These are phyloP conservation scores for Sindora glabra DNA, from an alignment of 306 rosid species.

Conservation along the genomic window DNA sequence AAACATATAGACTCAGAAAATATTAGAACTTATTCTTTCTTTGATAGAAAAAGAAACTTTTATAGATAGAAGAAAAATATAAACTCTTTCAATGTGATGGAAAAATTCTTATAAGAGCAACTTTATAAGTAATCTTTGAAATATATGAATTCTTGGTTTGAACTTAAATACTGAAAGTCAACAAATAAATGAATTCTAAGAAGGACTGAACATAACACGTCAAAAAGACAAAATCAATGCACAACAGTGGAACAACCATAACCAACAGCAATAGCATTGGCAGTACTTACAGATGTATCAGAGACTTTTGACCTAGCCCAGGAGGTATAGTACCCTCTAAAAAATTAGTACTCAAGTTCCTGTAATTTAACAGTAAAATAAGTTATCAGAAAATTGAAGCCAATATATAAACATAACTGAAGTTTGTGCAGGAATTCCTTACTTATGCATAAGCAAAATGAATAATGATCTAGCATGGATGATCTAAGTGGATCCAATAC, in stretches of 20 bases:
- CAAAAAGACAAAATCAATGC: background rate
- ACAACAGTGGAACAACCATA: background rate
- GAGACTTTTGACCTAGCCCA: conserved; percentile 68
- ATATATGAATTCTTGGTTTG: background rate
- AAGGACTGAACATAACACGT: conserved; percentile 7
- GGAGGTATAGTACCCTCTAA: conserved; percentile 58
- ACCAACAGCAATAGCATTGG: conserved; percentile 3
- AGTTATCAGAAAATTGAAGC: background rate
- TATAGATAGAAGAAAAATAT: no score
- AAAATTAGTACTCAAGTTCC: conserved; percentile 83
- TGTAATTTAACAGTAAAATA: conserved; percentile 17
- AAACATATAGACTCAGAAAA: background rate
- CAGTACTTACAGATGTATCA: conserved; percentile 60
- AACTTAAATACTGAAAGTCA: background rate
- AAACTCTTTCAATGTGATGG: background rate
- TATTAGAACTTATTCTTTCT: background rate
- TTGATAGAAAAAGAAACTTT: no score
- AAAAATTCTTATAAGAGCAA: background rate
- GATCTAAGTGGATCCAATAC: background rate
- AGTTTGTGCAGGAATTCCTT: background rate
- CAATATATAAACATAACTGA: background rate
- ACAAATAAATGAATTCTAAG: conserved; percentile 1
- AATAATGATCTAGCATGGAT: background rate
- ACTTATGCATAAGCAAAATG: background rate
- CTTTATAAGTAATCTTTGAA: background rate